Base-by-base conservation (phyloP, 2,329 filamentous ascomycete species). In the Taxawa tesnikishii region DNA sequence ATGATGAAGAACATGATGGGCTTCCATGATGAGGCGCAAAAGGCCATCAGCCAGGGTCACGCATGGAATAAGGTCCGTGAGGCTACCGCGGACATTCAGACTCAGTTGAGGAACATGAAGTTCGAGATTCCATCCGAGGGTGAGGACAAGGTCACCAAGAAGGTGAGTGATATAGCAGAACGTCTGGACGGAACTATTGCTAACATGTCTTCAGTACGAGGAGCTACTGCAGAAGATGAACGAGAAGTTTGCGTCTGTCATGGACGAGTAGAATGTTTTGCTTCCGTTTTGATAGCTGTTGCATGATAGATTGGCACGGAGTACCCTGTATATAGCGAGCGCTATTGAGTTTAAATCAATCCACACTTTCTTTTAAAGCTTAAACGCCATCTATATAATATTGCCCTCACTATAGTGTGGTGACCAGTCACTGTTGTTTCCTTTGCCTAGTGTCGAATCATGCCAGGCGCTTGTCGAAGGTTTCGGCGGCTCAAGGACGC, bases 1-100 rank as follows among this genome's bases (percentile, higher is more conserved):
- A 96, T 98, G 90, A 98, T 98, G 90, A 94, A 93, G 73, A 80
- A 84, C 43, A 96, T 98, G 77, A 83, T 98, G 69, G 83, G 79
- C 37, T 98, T 88, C 73, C 84, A 94, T 56, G 92, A 98, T 51
- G 90, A 98, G 67, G 79, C 84, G 15, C 88, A 96, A 59, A 96
- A 94, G 73, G 85, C 84, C 5, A 73, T 98, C 53, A 71, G 81
- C 5, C 84, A 94, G 59, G 90, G 90, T 39, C 81, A 88, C 61
- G 79, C 67, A 60, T 98, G 90, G 90, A 66, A 68, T 54, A 94
- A 93, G 73, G 80, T 98, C 34, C 77, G 88, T 45, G 90, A 98
- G 50, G 75, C 82, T 19, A 98, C 90, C 9, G 67, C 71, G 36
- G 88, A 94, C 15, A 75, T 96, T 46, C 87, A 94, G 66, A 72